Evolutionary conservation across 345 rosid species (phyloP).

Genomic region (Euphorbia lathyris): DNA sequence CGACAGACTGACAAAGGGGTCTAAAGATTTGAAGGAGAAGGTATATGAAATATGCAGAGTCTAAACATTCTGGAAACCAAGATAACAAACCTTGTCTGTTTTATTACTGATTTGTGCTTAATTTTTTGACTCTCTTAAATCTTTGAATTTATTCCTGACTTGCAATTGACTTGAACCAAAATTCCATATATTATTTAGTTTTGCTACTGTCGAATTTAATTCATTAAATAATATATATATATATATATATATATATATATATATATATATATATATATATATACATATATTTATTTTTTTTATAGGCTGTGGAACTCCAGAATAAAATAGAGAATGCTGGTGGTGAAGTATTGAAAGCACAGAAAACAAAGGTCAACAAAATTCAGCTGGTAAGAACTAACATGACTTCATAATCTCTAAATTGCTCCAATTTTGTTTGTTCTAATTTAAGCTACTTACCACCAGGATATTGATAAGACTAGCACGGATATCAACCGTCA

Average conservation of each 20-base stretch:
- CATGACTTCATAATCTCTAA: conserved; percentile 10
- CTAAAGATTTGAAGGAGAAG: conserved; percentile 73
- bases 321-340: conserved; percentile 86
- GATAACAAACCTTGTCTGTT: not conserved
- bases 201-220: too few species aligned
- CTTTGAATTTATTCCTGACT: not conserved
- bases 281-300: conserved; percentile 17
- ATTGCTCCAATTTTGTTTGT: conserved; percentile 16
- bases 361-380: conserved; percentile 73
- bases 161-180: conserved; percentile 5
- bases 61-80: conserved; percentile 7
- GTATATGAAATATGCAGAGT: too few species aligned
- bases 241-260: too few species aligned
- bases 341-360: conserved; percentile 72
- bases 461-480: conserved; percentile 79
- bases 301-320: conserved; percentile 79
- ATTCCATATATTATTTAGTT: not conserved
- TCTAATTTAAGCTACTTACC: conserved; percentile 22
- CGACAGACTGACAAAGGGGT: conserved; percentile 55
- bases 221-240: too few species aligned
- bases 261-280: too few species aligned
- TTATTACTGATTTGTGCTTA: conserved; percentile 1
- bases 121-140: conserved; percentile 5
- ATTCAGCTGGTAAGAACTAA: conserved; percentile 73
- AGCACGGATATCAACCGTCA: conserved; percentile 83